Evolutionary conservation across 1,139 yeast species (phyloP).

Genomic region (Zygoascus meyerae): DNA sequence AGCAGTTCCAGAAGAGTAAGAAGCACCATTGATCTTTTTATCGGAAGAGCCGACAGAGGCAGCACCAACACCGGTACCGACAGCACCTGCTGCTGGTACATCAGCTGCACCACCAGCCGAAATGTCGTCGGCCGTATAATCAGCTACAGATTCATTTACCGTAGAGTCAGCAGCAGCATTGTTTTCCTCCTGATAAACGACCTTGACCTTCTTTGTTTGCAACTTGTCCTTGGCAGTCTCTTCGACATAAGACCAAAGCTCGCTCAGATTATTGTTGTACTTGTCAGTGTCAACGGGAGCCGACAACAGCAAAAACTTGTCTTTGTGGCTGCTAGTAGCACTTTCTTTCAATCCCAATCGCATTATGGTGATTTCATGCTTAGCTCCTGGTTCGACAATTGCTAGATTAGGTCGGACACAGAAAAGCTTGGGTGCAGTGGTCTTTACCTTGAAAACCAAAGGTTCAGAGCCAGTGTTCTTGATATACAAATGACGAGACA

Average conservation of each 20-base stretch:
- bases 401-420: constrained; percentile 96
- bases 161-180: constrained; percentile 21
- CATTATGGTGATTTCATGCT: constrained; percentile 70
- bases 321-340: constrained; percentile 72
- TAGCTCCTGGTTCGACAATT: constrained; percentile 65
- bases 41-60: constrained; percentile 9
- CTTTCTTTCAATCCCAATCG: constrained; percentile 55
- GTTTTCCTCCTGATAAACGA: constrained; percentile 14
- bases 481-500: constrained; percentile 54
- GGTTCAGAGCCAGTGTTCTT: constrained; percentile 55
- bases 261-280: constrained; percentile 42
- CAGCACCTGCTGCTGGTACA: neutral
- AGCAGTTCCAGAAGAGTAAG: neutral
- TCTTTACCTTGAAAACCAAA: constrained; percentile 91
- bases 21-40: neutral
- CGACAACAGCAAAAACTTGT: constrained; percentile 85
- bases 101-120: neutral
- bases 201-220: constrained; percentile 62
- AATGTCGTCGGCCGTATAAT: constrained; percentile 9
- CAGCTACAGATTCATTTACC: constrained; percentile 16
- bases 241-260: constrained; percentile 64
- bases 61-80: constrained; percentile 11
- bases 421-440: constrained; percentile 95
- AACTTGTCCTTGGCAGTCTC: constrained; percentile 31
- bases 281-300: constrained; percentile 56